Conservation (phyloP, 2,329 filamentous ascomycete species). For the Arthrobotrys pseudoclavata region DNA sequence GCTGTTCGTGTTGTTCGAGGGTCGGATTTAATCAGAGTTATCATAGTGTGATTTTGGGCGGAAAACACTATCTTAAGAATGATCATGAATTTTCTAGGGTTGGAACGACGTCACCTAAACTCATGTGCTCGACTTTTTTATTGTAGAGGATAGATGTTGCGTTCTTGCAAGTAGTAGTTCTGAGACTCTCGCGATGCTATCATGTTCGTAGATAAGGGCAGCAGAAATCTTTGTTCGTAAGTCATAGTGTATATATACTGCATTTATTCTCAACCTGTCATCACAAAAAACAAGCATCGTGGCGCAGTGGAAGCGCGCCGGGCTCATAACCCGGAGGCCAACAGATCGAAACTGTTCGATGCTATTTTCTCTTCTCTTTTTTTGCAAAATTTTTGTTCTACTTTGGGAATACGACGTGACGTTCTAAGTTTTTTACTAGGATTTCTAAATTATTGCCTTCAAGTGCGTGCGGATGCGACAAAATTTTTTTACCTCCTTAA, state of each 20-base stretch:
- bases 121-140: background rate
- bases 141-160: background rate
- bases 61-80: no score
- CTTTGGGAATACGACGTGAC: background rate
- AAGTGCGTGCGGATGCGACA: conserved; percentile 5
- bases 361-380: conserved; percentile 42
- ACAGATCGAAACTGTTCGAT: conserved; percentile 61
- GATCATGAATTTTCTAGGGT: background rate
- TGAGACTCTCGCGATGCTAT: background rate
- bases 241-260: conserved; percentile 37
- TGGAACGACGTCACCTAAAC: background rate
- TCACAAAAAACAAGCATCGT: conserved; percentile 52
- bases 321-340: conserved; percentile 61
- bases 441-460: background rate
- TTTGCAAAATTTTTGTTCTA: conserved; percentile 42
- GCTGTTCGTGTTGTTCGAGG: background rate
- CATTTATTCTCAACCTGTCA: background rate
- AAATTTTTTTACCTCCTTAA: conserved; percentile 9
- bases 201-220: no score
- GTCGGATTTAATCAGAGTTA: conserved; percentile 15
- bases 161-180: background rate
- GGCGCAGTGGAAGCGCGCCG: conserved; percentile 60
- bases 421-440: conserved; percentile 4
- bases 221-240: conserved; percentile 16
- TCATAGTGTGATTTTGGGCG: background rate